These are phyloP conservation scores for Pleurozium schreberi DNA, from an alignment of 225 moss, liverwort and hornwort species.

Conservation along the genomic window DNA sequence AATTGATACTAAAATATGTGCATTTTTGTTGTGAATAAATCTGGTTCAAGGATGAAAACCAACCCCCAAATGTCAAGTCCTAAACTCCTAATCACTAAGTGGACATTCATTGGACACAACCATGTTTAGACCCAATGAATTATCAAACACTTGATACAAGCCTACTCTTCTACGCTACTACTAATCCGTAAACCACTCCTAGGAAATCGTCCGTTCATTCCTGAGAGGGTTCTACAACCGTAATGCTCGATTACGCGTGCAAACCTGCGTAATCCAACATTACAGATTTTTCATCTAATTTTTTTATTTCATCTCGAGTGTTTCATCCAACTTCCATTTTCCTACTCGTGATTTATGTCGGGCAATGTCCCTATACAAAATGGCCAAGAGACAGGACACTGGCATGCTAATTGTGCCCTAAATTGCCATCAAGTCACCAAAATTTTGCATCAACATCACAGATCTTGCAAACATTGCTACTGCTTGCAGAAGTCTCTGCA, in stretches of 20 bases:
- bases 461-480: slow-evolving; percentile 53
- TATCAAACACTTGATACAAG: neutral
- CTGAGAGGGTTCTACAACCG: too few relatives aligned
- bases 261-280: too few relatives aligned
- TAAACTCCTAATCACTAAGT: neutral
- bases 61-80: neutral
- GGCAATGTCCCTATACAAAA: too few relatives aligned
- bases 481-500: slow-evolving; percentile 58
- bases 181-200: too few relatives aligned
- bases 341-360: too few relatives aligned
- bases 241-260: too few relatives aligned
- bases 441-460: slow-evolving; percentile 71
- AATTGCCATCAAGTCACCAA: slow-evolving; percentile 78
- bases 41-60: neutral
- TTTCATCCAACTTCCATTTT: too few relatives aligned
- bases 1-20: neutral
- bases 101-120: neutral
- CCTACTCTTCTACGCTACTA: neutral
- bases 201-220: too few relatives aligned
- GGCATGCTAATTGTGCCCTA: neutral
- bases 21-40: neutral
- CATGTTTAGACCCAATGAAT: neutral
- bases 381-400: accelerated
- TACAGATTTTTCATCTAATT: too few relatives aligned
- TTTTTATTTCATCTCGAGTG: too few relatives aligned